Conservation (phyloP, 2,329 filamentous ascomycete genomes). For the Leptoxyphium fumago region DNA sequence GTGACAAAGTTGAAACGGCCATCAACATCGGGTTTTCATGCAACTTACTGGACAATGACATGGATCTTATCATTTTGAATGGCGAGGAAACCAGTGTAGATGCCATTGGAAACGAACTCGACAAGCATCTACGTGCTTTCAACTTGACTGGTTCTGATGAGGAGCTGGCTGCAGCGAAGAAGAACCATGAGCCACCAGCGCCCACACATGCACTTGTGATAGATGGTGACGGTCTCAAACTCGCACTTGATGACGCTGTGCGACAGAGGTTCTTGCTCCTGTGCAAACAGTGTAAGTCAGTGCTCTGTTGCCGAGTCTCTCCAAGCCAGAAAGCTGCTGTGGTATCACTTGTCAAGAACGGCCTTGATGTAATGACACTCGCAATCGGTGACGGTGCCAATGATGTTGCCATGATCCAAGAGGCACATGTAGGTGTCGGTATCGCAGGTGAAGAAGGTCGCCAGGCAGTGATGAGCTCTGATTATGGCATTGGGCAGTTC, state of each 20-base stretch:
- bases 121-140: constrained; percentile 58
- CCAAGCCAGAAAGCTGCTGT: constrained; percentile 96
- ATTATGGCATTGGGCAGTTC: constrained; percentile 92
- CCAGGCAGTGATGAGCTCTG: constrained; percentile 89
- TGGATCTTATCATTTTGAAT: constrained; percentile 89
- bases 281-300: constrained; percentile 93
- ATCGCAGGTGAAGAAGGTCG: constrained; percentile 87
- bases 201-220: constrained; percentile 88
- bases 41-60: constrained; percentile 91
- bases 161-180: constrained; percentile 64
- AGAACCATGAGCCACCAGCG: constrained; percentile 72
- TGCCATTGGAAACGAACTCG: constrained; percentile 54
- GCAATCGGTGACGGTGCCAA: constrained; percentile 90
- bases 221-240: constrained; percentile 82
- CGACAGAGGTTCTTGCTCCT: constrained; percentile 88
- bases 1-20: constrained; percentile 96
- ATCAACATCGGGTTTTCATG: constrained; percentile 99
- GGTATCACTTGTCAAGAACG: constrained; percentile 86
- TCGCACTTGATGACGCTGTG: constrained; percentile 66
- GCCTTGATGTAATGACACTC: constrained; percentile 88
- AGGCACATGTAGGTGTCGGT: constrained; percentile 90
- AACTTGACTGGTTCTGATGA: constrained; percentile 70
- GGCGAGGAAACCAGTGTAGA: constrained; percentile 57
- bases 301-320: constrained; percentile 93
- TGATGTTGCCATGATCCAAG: constrained; percentile 95